Percentiles rank a stretch among this genome's conserved stretches.
Evolutionary conservation across 257 asterid genomes (phyloP).

Genomic region (Solanum gandarillasii): DNA sequence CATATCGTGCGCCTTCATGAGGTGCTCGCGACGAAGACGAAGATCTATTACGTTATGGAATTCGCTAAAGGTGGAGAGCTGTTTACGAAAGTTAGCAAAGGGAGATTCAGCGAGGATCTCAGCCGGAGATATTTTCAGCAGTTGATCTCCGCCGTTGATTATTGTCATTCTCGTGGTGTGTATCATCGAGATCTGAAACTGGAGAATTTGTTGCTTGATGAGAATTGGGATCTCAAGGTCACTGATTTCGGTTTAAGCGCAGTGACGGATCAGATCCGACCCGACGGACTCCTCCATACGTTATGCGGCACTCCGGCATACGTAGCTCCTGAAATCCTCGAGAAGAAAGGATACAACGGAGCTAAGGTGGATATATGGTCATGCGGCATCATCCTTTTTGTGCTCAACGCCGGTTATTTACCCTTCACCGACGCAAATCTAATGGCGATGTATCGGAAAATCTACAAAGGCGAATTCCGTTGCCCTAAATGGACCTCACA

Average conservation of each 20-base stretch:
- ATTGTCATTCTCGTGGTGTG: neutral
- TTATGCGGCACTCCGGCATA: slow-evolving; percentile 3
- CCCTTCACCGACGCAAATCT: neutral
- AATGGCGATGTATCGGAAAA: slow-evolving; percentile 8
- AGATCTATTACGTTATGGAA: slow-evolving; percentile 1
- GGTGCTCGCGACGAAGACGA: neutral
- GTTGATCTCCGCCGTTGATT: slow-evolving; percentile 3
- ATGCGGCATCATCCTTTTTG: slow-evolving; percentile 6
- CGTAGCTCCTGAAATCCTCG: slow-evolving; percentile 6
- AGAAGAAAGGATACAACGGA: slow-evolving; percentile 1
- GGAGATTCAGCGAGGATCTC: slow-evolving; percentile 6
- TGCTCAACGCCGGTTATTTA: slow-evolving; percentile 3
- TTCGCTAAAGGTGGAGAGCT: slow-evolving; percentile 9
- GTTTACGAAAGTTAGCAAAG: neutral
- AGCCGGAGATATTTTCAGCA: slow-evolving; percentile 8
- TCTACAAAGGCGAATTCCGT: neutral
- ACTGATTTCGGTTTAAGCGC: slow-evolving; percentile 3
- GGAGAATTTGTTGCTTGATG: neutral
- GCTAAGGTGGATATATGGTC: slow-evolving; percentile 4
- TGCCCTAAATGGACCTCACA: slow-evolving; percentile 5
- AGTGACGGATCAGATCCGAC: slow-evolving; percentile 5
- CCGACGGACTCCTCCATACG: slow-evolving; percentile 2
- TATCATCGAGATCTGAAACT: slow-evolving; percentile 6
- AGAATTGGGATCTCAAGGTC: slow-evolving; percentile 5
- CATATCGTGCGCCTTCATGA: slow-evolving; percentile 4